Evolutionary conservation across 495 filamentous ascomycete species (phyloP).

Genomic region (Podospora sp.): DNA sequence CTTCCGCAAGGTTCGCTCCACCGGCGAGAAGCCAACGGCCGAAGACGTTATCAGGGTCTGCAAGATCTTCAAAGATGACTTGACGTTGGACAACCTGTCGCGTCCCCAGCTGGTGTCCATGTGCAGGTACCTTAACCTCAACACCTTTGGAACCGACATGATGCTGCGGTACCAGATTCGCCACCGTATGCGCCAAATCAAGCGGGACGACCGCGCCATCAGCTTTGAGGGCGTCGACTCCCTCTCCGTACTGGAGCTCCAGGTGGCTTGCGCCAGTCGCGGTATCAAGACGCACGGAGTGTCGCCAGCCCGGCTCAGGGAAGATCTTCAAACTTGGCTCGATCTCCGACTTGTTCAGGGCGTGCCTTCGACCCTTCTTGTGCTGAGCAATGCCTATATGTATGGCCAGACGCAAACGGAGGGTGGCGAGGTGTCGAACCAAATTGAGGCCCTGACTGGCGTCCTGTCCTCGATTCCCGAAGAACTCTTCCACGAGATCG

Average conservation of each 20-base stretch:
- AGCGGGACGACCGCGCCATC: slow-evolving; percentile 94
- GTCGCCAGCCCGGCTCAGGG: slow-evolving; percentile 80
- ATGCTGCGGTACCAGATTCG: slow-evolving; percentile 98
- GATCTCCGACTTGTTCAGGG: slow-evolving; percentile 91
- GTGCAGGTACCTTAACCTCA: slow-evolving; percentile 97
- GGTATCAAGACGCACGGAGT: slow-evolving; percentile 92
- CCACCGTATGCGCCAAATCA: slow-evolving; percentile 98
- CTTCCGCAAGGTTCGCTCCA: slow-evolving; percentile 93
- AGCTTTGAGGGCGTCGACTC: slow-evolving; percentile 92
- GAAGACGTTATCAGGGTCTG: slow-evolving; percentile 97
- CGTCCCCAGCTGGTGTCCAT: slow-evolving; percentile 95
- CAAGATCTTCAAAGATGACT: slow-evolving; percentile 98
- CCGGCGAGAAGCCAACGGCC: slow-evolving; percentile 83
- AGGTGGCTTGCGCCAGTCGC: slow-evolving; percentile 85
- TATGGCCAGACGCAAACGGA: slow-evolving; percentile 80
- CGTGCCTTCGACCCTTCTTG: slow-evolving; percentile 90
- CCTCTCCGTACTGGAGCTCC: slow-evolving; percentile 89
- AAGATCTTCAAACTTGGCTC: slow-evolving; percentile 93
- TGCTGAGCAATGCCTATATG: slow-evolving; percentile 96
- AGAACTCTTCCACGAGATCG: slow-evolving; percentile 98
- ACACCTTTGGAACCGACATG: slow-evolving; percentile 92
- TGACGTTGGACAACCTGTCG: slow-evolving; percentile 96
- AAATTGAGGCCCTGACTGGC: slow-evolving; percentile 90
- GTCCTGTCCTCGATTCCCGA: slow-evolving; percentile 95
- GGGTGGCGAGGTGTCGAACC: slow-evolving; percentile 71